phyloP scores from a whole-genome alignment of 768 basidiomycete genomes.

The Leucocoprinus sp. region DNA sequence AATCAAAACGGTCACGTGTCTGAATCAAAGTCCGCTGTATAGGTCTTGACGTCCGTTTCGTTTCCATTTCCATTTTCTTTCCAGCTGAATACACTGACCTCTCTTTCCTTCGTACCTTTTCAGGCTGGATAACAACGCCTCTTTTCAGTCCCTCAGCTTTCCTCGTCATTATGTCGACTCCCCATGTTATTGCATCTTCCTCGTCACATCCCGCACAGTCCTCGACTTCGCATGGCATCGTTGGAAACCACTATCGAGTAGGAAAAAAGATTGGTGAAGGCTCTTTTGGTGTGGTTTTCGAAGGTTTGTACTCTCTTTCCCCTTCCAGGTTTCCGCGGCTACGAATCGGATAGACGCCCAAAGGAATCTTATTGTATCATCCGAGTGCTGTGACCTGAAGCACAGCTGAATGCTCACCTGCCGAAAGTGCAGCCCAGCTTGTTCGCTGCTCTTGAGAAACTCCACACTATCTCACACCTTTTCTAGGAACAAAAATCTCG shows the following conservation, averaged over 20 bases:
- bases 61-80: too few relatives aligned
- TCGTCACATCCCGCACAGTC: constrained; percentile 57
- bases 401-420: too few relatives aligned
- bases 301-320: constrained; percentile 48
- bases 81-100: constrained; percentile 1
- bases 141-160: constrained; percentile 13
- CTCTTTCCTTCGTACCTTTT: not conserved
- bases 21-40: constrained; percentile 20
- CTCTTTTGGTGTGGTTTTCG: constrained; percentile 96
- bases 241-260: constrained; percentile 77
- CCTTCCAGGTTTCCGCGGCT: constrained; percentile 1
- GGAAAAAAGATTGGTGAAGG: constrained; percentile 99
- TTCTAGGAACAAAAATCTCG: constrained; percentile 72
- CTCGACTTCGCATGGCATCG: constrained; percentile 62
- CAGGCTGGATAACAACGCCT: constrained; percentile 13
- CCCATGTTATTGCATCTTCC: constrained; percentile 77
- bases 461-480: too few relatives aligned
- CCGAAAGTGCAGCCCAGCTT: too few relatives aligned
- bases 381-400: too few relatives aligned
- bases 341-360: not conserved
- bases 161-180: constrained; percentile 54
- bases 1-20: too few relatives aligned
- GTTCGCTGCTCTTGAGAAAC: too few relatives aligned
- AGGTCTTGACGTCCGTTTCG: too few relatives aligned
- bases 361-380: not conserved